Evolutionary conservation across 2,329 filamentous ascomycete genomes (phyloP), one percentile per base, ranked within the genome.

Genomic region (Tolypocladium guangdongense): DNA sequence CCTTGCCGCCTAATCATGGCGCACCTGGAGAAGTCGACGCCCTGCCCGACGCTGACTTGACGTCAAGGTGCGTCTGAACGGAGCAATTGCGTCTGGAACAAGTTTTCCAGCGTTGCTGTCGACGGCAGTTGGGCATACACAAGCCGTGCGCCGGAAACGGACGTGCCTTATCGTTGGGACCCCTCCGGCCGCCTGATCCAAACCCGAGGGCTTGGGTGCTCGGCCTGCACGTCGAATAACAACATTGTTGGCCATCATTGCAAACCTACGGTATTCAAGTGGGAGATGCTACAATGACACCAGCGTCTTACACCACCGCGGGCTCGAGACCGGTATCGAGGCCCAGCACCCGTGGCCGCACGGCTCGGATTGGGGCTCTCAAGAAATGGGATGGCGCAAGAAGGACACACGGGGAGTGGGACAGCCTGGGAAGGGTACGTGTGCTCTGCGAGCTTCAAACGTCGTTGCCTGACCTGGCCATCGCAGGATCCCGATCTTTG

Each of bases 401-500:
- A n/a, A 24, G 49, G 36, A 37, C 46, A 20, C 50, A 51, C 47
- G 52, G 48, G 14, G 46, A 35, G n/a, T 59, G 58, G 58, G 46
- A 55, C 18, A 32, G 48, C 16, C 20, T 48, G 14, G 24, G 45
- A 47, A 54, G 53, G 56, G 55, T 59, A 55, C 14, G 36, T 27
- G 22, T 49, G 32, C 7, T 27, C 20, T 14, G n/a, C 14, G n/a
- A 20, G 20, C 32, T 35, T 49, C 35, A 16, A 20, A 30, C 24
- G n/a, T 22, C 16, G 14, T 49, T 27, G 20, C 18, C 50, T 52
- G 41, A 52, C 50, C 18, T 20, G 24, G 7, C 22, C 49, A 20
- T 14, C 38, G 50, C 7, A 90, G 87, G 87, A 91, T 59, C 73
- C 79, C 2, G 87, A 90, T 58, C 72, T 92, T 3, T 91, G 84